Base-by-base conservation (phyloP, 2,329 filamentous ascomycete genomes). In the Apiospora sp. region DNA sequence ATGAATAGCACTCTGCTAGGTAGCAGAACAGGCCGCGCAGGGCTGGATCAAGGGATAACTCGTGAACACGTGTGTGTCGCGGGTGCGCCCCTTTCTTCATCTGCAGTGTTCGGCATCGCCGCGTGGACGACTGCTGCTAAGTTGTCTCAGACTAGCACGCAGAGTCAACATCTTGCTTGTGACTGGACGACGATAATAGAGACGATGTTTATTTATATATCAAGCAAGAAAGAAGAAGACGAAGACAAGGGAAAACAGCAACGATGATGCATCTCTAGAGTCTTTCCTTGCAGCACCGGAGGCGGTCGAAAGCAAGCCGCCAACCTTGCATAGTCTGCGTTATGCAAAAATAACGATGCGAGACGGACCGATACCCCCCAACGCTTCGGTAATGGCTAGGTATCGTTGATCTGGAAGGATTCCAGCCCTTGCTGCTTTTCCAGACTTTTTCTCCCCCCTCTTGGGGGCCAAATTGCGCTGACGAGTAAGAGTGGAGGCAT, bases 1-100 rank as follows among this genome's bases (percentile, higher is more conserved):
- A 41, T 41, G 7, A 41, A 2, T 10, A 41, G 8, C 1, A 10
- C 6, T 37, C 10, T 10, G 10, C 37, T 41, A 10, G 10, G 30
- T 10, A 8, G 22, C 10, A 61, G 14, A 61, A 8, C 27, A 51
- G 19, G 30, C 5, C 7, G 22, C 30, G 22, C 30, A 61, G 30
- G 54, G 30, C 54, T 61, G 30, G 30, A 22, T 22, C 27, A 37
- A 61, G 54, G 54, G 54, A 61, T 61, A n/a, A 7, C 16, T 41
- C 37, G 37, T 8, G 54, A 37, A 61, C 30, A 61, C 54, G 54
- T 51, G 49, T 61, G 27, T 30, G 22, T 61, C 7, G 54, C 54
- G 54, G 54, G 16, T 61, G 19, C 22, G 19, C 54, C 54, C 54
- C 54, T n/a, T 61, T 61, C 54, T 61, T 61, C 54, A 12, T 37